Percentiles rank a stretch among this genome's conserved stretches.
phyloP scores from a whole-genome alignment of 2,329 filamentous ascomycete genomes.

The Fusarium falciforme region DNA sequence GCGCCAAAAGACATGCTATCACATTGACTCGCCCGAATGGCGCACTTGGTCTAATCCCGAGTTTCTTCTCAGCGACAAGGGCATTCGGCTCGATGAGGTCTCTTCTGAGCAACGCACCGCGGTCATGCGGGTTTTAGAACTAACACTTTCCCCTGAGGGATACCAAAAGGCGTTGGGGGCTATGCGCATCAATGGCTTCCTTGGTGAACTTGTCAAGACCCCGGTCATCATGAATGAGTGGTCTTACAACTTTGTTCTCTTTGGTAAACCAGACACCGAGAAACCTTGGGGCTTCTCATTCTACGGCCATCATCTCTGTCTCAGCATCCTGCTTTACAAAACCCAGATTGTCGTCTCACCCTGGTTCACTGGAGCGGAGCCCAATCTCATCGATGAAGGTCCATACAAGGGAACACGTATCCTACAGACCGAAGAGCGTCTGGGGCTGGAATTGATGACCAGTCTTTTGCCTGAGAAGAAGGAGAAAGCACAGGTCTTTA shows the following conservation, averaged over 20 bases:
- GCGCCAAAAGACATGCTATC: conserved; percentile 42
- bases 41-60: conserved; percentile 76
- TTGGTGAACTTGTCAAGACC: conserved; percentile 73
- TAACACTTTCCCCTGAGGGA: conserved; percentile 72
- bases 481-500: conserved; percentile 65
- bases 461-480: conserved; percentile 59
- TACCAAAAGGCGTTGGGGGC: conserved; percentile 76
- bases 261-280: conserved; percentile 68
- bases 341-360: conserved; percentile 76
- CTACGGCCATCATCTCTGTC: conserved; percentile 83
- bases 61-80: conserved; percentile 73
- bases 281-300: conserved; percentile 78
- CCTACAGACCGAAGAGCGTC: conserved; percentile 70
- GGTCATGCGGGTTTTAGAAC: conserved; percentile 66
- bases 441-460: conserved; percentile 76
- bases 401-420: conserved; percentile 73
- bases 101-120: conserved; percentile 54
- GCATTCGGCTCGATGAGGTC: conserved; percentile 74
- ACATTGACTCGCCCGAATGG: conserved; percentile 76
- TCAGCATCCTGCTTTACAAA: conserved; percentile 75
- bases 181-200: conserved; percentile 80
- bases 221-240: conserved; percentile 76
- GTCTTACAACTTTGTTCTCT: conserved; percentile 81
- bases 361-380: conserved; percentile 62
- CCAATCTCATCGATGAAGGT: neutral